Evolutionary conservation across 768 basidiomycete genomes (phyloP), one percentile per base, ranked within the genome.

Genomic region (Kwoniella heveanensis): DNA sequence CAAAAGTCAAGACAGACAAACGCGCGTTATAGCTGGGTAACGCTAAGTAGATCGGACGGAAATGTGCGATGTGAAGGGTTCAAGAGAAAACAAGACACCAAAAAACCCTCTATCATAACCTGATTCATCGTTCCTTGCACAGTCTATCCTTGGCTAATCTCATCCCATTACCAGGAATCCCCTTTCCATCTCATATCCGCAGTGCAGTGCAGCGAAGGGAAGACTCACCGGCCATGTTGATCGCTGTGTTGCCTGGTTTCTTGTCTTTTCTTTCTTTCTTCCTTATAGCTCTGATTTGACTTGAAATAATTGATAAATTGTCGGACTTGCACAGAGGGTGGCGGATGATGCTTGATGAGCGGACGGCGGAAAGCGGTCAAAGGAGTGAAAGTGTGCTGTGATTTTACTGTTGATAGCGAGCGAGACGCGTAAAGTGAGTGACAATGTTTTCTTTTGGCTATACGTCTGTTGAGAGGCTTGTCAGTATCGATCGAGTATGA

Each of bases 191-290:
- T 50, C 26, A 4, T 49, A 48, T 58, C 57, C 57, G 57, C 57
- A 58, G 57, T 32, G n/a, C 1, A 58, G 13, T 19, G 32, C 30
- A 30, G 27, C 29, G 19, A 24, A 21, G 44, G 4, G n/a, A 25
- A 30, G n/a, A 62, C 61, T 62, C 44, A 62, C 61, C 61, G 7
- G 61, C 53, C 61, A 62, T 62, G 52, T 54, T 52, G 60, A 56
- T 55, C 46, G 25, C 21, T 60, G 24, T 21, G n/a, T 32, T 32
- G 32, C 32, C 13, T 32, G 32, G 5, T 32, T 22, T 17, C 39
- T 17, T 44, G 6, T 6, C 32, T 36, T 6, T 36, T 36, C 32
- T 19, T 59, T 10, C 15, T 30, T 61, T 7, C 39, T 46, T 53
- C 26, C 25, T 19, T 19, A 12, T 60, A 48, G 32, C 32, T 32